Conservation (phyloP, 257 asterid genomes). For the Nicotiana sylvestris region DNA sequence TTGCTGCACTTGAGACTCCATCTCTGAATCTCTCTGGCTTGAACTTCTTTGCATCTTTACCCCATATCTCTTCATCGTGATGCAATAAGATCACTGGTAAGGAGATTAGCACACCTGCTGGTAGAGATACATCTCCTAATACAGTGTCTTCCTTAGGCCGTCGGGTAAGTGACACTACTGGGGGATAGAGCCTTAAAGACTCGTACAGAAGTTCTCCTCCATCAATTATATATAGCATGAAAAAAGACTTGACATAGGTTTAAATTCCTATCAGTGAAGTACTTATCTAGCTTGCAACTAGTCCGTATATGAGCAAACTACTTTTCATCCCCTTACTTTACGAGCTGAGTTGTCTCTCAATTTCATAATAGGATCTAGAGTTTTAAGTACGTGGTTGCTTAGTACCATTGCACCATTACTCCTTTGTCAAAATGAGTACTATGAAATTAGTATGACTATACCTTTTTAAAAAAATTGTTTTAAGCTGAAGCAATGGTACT, state of each 20-base stretch:
- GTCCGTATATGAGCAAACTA: not conserved
- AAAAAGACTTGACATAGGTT: not conserved
- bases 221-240: no score
- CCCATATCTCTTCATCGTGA: constrained; percentile 28
- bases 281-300: not conserved
- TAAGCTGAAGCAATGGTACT: not conserved
- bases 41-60: constrained; percentile 29
- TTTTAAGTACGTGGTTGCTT: not conserved
- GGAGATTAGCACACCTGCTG: constrained; percentile 10
- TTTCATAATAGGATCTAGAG: not conserved
- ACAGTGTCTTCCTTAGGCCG: constrained; percentile 4
- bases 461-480: no score
- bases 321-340: not conserved
- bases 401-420: not conserved
- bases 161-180: constrained; percentile 6
- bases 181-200: constrained; percentile 34
- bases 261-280: not conserved
- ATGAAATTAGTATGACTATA: not conserved
- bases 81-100: constrained; percentile 25
- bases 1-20: constrained; percentile 17
- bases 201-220: not conserved
- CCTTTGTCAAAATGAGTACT: not conserved
- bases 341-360: not conserved
- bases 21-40: constrained; percentile 29
- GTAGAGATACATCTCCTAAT: constrained; percentile 19